phyloP scores from a whole-genome alignment of 73 alveolate genomes.

The Paramecium sonneborni region DNA sequence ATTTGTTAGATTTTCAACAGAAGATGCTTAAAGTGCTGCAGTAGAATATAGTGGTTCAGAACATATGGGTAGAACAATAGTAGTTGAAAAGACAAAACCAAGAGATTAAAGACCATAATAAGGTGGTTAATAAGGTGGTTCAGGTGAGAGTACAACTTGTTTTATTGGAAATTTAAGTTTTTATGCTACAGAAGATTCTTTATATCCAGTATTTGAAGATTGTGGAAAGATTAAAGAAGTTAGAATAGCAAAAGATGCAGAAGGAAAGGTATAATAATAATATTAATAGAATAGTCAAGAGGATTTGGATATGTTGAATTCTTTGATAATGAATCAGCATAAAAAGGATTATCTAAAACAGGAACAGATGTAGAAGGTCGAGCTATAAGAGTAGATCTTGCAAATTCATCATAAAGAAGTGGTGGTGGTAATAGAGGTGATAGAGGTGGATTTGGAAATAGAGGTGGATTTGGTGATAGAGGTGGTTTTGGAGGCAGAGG shows the following conservation, averaged over 20 bases:
- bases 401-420: conserved; percentile 18
- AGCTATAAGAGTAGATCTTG: conserved; percentile 67
- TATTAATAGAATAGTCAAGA: conserved; percentile 52
- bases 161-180: conserved; percentile 94
- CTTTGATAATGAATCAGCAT: conserved; percentile 45
- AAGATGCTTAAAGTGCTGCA: conserved; percentile 68
- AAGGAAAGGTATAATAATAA: conserved; percentile 78
- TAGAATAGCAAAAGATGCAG: conserved; percentile 87
- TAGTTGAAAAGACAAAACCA: conserved; percentile 47
- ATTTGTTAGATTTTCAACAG: conserved; percentile 73
- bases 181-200: conserved; percentile 80
- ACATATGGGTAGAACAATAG: conserved; percentile 77
- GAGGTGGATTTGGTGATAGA: conserved; percentile 13
- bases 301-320: conserved; percentile 69
- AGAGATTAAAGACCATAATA: conserved; percentile 33
- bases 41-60: conserved; percentile 70
- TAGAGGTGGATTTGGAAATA: conserved; percentile 50
- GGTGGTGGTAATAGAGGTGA: conserved; percentile 46
- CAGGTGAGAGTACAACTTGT: conserved; percentile 74
- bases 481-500: conserved; percentile 54
- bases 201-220: conserved; percentile 82
- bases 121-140: conserved; percentile 68
- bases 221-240: conserved; percentile 91
- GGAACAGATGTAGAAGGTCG: conserved; percentile 63
- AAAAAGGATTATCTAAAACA: conserved; percentile 55